phyloP scores from a whole-genome alignment of 139 green algal species.

The Yamagishiella unicocca region DNA sequence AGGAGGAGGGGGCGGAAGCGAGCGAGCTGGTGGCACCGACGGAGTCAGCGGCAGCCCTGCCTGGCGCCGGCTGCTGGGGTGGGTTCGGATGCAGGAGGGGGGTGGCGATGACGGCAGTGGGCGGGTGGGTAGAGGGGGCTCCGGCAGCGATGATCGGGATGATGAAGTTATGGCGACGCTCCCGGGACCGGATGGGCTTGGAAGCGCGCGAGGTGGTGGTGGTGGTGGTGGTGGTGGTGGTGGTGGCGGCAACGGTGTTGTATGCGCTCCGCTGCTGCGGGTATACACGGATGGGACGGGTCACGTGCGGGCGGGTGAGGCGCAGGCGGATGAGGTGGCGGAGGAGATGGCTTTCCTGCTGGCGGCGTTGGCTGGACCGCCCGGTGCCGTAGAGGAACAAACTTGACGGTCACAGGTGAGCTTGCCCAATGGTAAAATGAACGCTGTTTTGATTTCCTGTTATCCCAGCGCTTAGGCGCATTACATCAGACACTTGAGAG shows the following conservation, averaged over 20 bases:
- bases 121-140: no score
- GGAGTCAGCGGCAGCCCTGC: not conserved
- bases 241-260: no score
- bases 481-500: no score
- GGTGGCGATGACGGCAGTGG: no score
- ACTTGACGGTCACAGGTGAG: not conserved
- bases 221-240: no score
- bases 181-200: not conserved
- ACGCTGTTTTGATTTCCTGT: no score
- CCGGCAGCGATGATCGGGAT: no score
- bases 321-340: constrained; percentile 7
- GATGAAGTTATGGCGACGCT: not conserved
- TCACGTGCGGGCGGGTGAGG: constrained; percentile 19
- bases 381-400: no score
- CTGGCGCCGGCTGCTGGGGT: not conserved
- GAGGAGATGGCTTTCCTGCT: constrained; percentile 37
- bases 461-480: no score
- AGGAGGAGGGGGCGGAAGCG: not conserved
- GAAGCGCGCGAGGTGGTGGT: no score
- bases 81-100: not conserved
- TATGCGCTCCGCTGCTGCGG: constrained; percentile 8
- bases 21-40: not conserved
- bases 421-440: not conserved
- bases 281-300: not conserved
- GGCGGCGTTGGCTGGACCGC: no score